These are phyloP conservation scores for Aspergillus fructus DNA, from an alignment of 2,329 filamentous ascomycete genomes.

Conservation along the genomic window DNA sequence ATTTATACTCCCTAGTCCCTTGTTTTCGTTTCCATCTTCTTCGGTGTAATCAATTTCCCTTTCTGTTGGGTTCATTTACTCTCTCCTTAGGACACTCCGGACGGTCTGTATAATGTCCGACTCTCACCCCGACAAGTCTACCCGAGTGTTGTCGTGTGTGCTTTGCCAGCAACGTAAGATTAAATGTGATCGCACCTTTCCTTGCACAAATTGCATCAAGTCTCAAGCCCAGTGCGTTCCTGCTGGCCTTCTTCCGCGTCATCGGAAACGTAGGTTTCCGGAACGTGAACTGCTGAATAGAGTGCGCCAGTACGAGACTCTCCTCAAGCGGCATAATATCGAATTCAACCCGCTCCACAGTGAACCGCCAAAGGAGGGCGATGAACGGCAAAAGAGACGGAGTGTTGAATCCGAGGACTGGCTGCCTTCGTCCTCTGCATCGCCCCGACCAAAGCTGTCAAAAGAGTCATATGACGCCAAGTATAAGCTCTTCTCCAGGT, in stretches of 20 bases:
- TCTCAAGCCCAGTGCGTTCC: constrained; percentile 57
- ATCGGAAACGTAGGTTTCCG: constrained; percentile 61
- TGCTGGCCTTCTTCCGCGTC: constrained; percentile 47
- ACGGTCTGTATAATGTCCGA: neutral
- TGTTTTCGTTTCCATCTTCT: neutral
- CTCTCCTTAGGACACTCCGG: no score
- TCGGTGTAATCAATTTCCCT: neutral
- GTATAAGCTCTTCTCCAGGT: neutral
- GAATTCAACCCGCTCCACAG: constrained; percentile 63
- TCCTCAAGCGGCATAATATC: constrained; percentile 66
- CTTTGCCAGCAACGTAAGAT: constrained; percentile 76
- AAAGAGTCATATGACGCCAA: constrained; percentile 13
- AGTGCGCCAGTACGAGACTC: constrained; percentile 65
- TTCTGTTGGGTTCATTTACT: no score
- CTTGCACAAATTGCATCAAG: constrained; percentile 68
- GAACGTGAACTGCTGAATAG: constrained; percentile 70
- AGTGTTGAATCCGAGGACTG: neutral
- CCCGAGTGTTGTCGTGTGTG: constrained; percentile 53
- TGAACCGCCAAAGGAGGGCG: neutral
- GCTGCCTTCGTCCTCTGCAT: neutral
- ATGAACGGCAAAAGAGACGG: neutral
- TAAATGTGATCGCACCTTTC: constrained; percentile 70
- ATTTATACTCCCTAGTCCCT: neutral
- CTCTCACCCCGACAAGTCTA: neutral
- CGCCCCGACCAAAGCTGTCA: neutral